phyloP scores from a whole-genome alignment of 2,329 filamentous ascomycete genomes.

The Diplocarpon rosae region DNA sequence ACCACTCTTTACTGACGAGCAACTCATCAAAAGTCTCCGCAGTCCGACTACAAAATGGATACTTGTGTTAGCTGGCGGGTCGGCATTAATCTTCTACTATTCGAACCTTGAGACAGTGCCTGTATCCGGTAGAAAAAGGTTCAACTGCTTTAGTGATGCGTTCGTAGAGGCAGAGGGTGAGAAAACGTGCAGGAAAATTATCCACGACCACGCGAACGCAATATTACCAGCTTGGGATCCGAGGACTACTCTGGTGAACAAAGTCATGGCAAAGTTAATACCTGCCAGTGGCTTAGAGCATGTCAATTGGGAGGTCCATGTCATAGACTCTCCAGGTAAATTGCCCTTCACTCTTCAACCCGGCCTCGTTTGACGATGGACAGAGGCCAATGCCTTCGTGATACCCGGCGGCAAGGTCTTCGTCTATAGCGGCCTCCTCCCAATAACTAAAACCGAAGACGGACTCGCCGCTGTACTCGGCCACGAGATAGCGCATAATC shows the following conservation, averaged over 20 bases:
- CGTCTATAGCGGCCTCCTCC: slow-evolving; percentile 62
- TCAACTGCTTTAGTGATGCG: slow-evolving; percentile 54
- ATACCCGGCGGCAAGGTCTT: slow-evolving; percentile 72
- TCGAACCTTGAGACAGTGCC: slow-evolving; percentile 63
- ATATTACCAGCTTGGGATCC: slow-evolving; percentile 48
- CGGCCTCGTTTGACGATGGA: neutral
- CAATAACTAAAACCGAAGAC: slow-evolving; percentile 54
- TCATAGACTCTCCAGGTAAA: slow-evolving; percentile 54
- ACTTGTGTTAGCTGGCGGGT: slow-evolving; percentile 30
- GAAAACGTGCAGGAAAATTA: slow-evolving; percentile 44
- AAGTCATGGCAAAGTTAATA: slow-evolving; percentile 55
- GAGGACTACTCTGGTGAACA: slow-evolving; percentile 43
- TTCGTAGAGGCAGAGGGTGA: slow-evolving; percentile 43
- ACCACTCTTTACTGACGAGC: slow-evolving; percentile 31
- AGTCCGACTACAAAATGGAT: slow-evolving; percentile 30
- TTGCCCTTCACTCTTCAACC: neutral
- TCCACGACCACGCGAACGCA: slow-evolving; percentile 41
- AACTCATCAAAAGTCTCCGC: slow-evolving; percentile 27
- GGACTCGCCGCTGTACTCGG: slow-evolving; percentile 65
- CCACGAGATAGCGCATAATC: slow-evolving; percentile 70
- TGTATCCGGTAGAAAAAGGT: slow-evolving; percentile 58
- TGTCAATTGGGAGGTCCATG: slow-evolving; percentile 58
- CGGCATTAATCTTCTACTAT: slow-evolving; percentile 45
- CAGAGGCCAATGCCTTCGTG: slow-evolving; percentile 60
- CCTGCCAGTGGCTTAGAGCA: slow-evolving; percentile 51